Conservation (phyloP, 2,329 filamentous ascomycete genomes). For the Emergomyces pasteurianus region DNA sequence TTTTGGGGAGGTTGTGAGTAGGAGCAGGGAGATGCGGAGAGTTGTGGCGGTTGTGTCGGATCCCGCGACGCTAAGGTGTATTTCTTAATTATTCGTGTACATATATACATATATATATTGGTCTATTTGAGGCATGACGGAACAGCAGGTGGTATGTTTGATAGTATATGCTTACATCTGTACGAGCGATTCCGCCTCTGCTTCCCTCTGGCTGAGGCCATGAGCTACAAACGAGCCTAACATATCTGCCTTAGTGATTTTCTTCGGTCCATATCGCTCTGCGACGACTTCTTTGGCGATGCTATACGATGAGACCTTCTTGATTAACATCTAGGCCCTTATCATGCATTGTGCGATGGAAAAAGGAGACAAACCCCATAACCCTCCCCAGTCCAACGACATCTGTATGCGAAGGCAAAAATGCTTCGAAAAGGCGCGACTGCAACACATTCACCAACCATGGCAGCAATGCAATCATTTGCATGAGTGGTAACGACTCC, state of each 20-base stretch:
- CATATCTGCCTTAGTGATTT: constrained; percentile 16
- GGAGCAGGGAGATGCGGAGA: constrained; percentile 9
- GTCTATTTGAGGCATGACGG: neutral
- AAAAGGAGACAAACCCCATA: constrained; percentile 12
- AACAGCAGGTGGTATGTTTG: no score
- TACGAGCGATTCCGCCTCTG: constrained; percentile 2
- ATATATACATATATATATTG: neutral
- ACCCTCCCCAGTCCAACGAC: constrained; percentile 15
- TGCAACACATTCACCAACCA: constrained; percentile 10
- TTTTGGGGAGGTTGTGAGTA: constrained; percentile 8
- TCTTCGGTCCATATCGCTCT: constrained; percentile 12
- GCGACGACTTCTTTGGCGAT: constrained; percentile 11
- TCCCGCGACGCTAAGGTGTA: constrained; percentile 11
- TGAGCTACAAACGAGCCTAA: constrained; percentile 19
- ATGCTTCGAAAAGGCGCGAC: constrained; percentile 9
- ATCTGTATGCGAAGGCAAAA: constrained; percentile 13
- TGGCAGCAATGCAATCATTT: constrained; percentile 9
- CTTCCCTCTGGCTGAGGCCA: constrained; percentile 12
- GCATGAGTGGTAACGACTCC: constrained; percentile 13
- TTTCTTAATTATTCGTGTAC: neutral
- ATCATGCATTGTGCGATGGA: neutral
- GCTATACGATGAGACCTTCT: neutral
- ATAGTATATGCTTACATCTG: neutral
- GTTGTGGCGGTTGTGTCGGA: constrained; percentile 14
- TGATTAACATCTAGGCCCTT: neutral